These are phyloP conservation scores for Thelonectria rubi DNA, from an alignment of 2,329 filamentous ascomycete genomes.

Conservation along the genomic window DNA sequence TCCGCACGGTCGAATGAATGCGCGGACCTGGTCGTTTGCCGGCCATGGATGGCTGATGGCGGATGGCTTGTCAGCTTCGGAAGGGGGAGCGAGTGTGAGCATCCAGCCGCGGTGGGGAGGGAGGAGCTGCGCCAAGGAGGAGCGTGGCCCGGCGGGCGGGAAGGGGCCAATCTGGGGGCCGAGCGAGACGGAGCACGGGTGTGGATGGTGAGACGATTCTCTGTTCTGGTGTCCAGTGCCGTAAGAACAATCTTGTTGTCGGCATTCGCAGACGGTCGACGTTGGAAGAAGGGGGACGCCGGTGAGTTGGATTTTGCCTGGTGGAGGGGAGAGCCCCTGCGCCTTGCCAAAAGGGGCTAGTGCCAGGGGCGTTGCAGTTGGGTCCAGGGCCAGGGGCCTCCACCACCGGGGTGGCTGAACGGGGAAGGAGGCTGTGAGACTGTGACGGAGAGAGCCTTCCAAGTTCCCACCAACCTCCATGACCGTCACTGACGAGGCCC, in stretches of 20 bases:
- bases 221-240: background rate
- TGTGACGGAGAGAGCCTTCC: background rate
- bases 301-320: constrained; percentile 21
- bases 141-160: background rate
- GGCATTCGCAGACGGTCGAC: constrained; percentile 1
- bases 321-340: constrained; percentile 33
- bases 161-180: constrained; percentile 6
- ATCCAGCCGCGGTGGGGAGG: background rate
- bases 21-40: background rate
- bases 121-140: background rate
- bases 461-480: background rate
- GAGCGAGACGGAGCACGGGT: background rate
- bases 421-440: background rate
- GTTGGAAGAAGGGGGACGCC: constrained; percentile 16
- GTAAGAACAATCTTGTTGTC: background rate
- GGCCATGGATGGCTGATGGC: background rate
- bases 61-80: background rate
- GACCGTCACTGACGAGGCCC: no score
- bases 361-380: constrained; percentile 31
- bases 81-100: background rate
- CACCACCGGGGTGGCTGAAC: background rate
- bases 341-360: constrained; percentile 30
- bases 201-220: constrained; percentile 8
- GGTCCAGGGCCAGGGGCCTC: background rate
- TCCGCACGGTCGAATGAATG: background rate